Conservation (phyloP, 805 yeast genomes). For the Sugiyamaella boreocaroliniensis region DNA sequence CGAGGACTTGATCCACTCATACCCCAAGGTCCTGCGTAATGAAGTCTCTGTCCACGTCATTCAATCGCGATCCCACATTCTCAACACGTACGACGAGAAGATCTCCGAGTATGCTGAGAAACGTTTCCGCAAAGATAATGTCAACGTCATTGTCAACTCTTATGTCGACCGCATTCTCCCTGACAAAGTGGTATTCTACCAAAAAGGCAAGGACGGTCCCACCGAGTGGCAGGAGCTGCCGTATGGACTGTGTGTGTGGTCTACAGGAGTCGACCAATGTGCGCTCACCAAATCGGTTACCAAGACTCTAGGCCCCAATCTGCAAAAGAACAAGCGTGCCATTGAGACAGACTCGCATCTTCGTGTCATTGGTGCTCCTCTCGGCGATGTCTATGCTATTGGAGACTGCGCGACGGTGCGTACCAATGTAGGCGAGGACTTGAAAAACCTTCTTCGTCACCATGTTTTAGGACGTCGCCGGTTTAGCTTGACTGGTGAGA, state of each 20-base stretch:
- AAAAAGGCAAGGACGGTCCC: conserved; percentile 34
- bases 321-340: conserved; percentile 60
- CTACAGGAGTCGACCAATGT: conserved; percentile 66
- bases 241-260: conserved; percentile 67
- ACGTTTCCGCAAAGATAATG: conserved; percentile 54
- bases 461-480: conserved; percentile 17
- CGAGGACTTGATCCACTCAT: conserved; percentile 52
- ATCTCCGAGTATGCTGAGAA: conserved; percentile 60
- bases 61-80: conserved; percentile 60
- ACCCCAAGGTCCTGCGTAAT: conserved; percentile 56
- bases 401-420: conserved; percentile 68
- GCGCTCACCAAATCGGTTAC: conserved; percentile 55
- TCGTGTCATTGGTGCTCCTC: conserved; percentile 61
- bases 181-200: conserved; percentile 53
- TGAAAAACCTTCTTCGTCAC: conserved; percentile 42
- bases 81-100: conserved; percentile 61
- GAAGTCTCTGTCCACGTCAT: conserved; percentile 61
- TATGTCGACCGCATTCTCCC: conserved; percentile 53
- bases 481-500: conserved; percentile 13
- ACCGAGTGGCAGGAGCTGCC: conserved; percentile 44
- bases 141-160: conserved; percentile 57
- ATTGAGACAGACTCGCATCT: conserved; percentile 69
- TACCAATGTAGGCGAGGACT: conserved; percentile 51
- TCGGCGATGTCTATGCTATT: conserved; percentile 62
- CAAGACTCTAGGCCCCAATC: conserved; percentile 36